These are phyloP conservation scores for Hammondia hammondi DNA, from an alignment of 169 alveolate species.

Conservation along the genomic window DNA sequence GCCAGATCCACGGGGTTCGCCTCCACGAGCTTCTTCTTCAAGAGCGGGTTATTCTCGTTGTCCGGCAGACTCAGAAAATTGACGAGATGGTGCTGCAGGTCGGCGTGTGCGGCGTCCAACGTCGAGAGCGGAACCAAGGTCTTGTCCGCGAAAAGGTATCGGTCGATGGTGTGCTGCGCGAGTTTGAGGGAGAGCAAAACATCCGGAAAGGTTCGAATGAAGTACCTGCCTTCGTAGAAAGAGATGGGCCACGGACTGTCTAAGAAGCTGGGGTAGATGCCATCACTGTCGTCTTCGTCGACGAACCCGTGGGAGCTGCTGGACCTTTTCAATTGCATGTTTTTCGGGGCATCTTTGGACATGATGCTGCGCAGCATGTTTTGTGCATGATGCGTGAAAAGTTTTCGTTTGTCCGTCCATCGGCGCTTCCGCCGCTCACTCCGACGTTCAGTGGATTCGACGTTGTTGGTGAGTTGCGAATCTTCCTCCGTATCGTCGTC, in stretches of 20 bases:
- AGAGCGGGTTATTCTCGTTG: background rate
- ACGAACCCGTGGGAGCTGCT: background rate
- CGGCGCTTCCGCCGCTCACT: background rate
- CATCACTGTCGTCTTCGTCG: slow-evolving; percentile 4
- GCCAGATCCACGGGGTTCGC: background rate
- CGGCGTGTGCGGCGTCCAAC: slow-evolving; percentile 15
- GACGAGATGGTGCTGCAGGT: slow-evolving; percentile 17
- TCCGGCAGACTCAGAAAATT: slow-evolving; percentile 21
- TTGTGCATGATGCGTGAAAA: background rate
- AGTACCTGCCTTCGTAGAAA: slow-evolving; percentile 30
- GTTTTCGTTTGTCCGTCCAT: background rate
- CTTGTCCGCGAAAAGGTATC: slow-evolving; percentile 40
- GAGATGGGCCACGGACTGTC: slow-evolving; percentile 48
- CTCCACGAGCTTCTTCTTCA: background rate
- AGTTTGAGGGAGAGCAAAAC: background rate
- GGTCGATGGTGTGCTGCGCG: background rate
- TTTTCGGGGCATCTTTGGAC: background rate
- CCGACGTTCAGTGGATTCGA: background rate
- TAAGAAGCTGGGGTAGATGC: background rate
- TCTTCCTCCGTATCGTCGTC: background rate
- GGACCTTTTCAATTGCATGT: background rate
- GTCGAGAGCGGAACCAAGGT: slow-evolving; percentile 3
- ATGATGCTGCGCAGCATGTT: background rate
- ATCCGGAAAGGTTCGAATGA: background rate
- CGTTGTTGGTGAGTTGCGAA: background rate